Evolutionary conservation across 257 asterid genomes (phyloP).

Genomic region (Cinchona pubescens): DNA sequence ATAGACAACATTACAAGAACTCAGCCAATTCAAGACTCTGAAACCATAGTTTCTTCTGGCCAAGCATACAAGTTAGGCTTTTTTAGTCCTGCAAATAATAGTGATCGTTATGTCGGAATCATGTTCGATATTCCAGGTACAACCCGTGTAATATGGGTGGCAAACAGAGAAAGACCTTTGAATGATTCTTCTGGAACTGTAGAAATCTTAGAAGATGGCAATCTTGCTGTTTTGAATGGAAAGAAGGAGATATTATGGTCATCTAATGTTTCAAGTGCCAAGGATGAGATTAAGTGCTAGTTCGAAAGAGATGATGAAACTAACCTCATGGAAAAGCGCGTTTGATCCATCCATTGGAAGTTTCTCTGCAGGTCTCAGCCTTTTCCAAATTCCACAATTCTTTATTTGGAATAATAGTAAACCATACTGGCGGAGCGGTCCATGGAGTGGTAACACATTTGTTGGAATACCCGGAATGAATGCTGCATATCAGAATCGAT

Average conservation of each 20-base stretch:
- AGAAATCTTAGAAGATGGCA: slow-evolving; percentile 41
- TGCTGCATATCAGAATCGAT: slow-evolving; percentile 21
- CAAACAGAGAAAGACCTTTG: slow-evolving; percentile 48
- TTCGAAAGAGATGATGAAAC: slow-evolving; percentile 24
- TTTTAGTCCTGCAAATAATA: slow-evolving; percentile 26
- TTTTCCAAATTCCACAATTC: slow-evolving; percentile 32
- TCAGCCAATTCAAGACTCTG: slow-evolving; percentile 21
- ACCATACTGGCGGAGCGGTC: slow-evolving; percentile 46
- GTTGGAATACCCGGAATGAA: slow-evolving; percentile 21
- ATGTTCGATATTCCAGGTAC: slow-evolving; percentile 25
- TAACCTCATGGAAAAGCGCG: slow-evolving; percentile 42
- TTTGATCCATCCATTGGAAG: slow-evolving; percentile 49
- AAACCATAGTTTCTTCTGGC: slow-evolving; percentile 20
- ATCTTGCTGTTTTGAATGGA: slow-evolving; percentile 38
- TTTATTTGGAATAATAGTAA: slow-evolving; percentile 33
- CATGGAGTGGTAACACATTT: slow-evolving; percentile 29
- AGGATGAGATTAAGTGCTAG: slow-evolving; percentile 36
- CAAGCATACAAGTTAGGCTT: no score
- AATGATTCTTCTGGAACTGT: slow-evolving; percentile 34
- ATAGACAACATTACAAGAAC: slow-evolving; percentile 16
- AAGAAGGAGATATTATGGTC: slow-evolving; percentile 40
- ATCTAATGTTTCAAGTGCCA: slow-evolving; percentile 31
- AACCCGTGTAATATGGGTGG: slow-evolving; percentile 52
- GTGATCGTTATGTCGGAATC: slow-evolving; percentile 33
- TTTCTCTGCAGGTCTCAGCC: slow-evolving; percentile 29